Evolutionary conservation across 805 yeast genomes (phyloP), one percentile per base, ranked within the genome.

Genomic region (Geotrichum ghanense): DNA sequence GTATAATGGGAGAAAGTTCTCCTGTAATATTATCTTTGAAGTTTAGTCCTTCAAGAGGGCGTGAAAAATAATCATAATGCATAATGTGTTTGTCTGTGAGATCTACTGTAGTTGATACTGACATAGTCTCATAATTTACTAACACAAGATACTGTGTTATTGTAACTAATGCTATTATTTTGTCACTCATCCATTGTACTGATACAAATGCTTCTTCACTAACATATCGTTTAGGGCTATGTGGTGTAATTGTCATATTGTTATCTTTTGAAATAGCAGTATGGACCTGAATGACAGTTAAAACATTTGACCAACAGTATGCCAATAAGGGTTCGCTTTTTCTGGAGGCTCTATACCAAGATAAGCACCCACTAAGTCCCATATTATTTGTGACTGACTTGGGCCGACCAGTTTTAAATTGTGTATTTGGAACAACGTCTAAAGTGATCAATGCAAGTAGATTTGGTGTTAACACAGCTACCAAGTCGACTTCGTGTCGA

Each of bases 221-320:
- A 0, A 61, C 58, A 68, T 69, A 71, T 44, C 74, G 58, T 48
- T 67, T 57, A 21, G 71, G 65, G 6, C 16, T 19, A 47, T 67
- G 56, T 20, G 71, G 65, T 6, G 64, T 66, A 45, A 72, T 71
- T 39, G 56, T 62, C 20, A 72, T 49, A 4, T 46, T 48, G 3
- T 41, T 23, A 4, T 57, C 47, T 0, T 62, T 58, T 9, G 67
- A 67, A 46, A 67, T 60, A 17, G 53, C 50, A n/a, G 52, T 43
- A 3, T 59, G 61, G 2, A 81, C 61, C 46, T 79, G 81, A 4
- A 80, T 52, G 1, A 85, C 56, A 0, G 79, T 76, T 45, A 84
- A 54, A 5, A 70, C 67, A 50, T 79, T 78, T n/a, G 76, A 69
- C 83, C 87, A 83, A 31, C 83, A 69, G 52, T 79, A 83, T 0